Percentiles rank a stretch among this genome's conserved stretches.
These are phyloP conservation scores for Artemisia argyi DNA, from an alignment of 129 eudicot species.

Conservation along the genomic window DNA sequence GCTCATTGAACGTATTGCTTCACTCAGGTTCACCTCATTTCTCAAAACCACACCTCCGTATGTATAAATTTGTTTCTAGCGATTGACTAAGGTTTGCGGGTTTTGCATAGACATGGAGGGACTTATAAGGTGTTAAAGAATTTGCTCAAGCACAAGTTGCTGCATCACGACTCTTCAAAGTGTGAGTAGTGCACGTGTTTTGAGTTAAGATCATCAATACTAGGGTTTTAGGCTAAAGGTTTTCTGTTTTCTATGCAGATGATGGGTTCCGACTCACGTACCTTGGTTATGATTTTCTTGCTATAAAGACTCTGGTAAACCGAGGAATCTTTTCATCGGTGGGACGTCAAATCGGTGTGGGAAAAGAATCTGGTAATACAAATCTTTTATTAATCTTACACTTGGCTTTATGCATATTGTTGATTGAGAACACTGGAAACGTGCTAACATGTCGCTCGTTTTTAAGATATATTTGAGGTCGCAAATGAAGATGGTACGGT, in stretches of 20 bases:
- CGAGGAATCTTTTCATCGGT: constrained; percentile 82
- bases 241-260: constrained; percentile 38
- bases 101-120: constrained; percentile 77
- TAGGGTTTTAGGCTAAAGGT: constrained; percentile 6
- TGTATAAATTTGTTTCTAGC: background rate
- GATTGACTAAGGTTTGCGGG: background rate
- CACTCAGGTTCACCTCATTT: constrained; percentile 60
- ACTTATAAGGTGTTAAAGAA: constrained; percentile 90
- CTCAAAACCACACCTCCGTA: background rate
- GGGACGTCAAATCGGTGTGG: constrained; percentile 97
- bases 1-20: constrained; percentile 82
- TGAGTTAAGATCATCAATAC: background rate
- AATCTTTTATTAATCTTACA: background rate
- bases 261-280: constrained; percentile 95
- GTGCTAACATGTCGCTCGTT: background rate
- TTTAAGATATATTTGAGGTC: constrained; percentile 93
- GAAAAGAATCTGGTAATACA: constrained; percentile 92
- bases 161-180: constrained; percentile 89
- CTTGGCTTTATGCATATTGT: background rate
- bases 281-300: constrained; percentile 96
- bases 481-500: constrained; percentile 90
- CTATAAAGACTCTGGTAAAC: constrained; percentile 86
- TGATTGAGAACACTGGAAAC: background rate
- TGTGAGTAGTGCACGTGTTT: constrained; percentile 42
- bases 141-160: constrained; percentile 86